phyloP scores from a whole-genome alignment of 495 filamentous ascomycete genomes.

The Penicillium fimorum region DNA sequence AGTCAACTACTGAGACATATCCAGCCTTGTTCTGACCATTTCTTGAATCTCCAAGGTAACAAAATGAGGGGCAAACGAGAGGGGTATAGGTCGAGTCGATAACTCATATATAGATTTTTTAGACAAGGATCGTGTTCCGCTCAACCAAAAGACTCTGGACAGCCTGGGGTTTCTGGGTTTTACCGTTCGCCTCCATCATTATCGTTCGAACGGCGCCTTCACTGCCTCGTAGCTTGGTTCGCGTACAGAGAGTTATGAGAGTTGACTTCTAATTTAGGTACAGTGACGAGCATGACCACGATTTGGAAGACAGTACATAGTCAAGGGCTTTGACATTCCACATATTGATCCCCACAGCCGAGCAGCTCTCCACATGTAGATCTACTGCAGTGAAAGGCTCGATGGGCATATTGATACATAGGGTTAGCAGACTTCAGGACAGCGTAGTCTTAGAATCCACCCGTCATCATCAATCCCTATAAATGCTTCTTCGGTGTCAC shows the following conservation, averaged over 20 bases:
- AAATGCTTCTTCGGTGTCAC: constrained; percentile 1
- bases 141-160: not conserved
- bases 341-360: not conserved
- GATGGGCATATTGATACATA: not conserved
- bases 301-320: not conserved
- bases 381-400: not conserved
- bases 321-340: not conserved
- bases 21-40: not conserved
- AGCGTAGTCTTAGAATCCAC: not conserved
- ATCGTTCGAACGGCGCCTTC: not conserved
- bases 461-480: not conserved
- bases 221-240: not conserved
- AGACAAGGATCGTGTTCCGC: constrained; percentile 1
- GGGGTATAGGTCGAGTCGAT: constrained; percentile 1
- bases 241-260: not conserved
- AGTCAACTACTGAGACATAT: not conserved
- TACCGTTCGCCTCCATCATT: not conserved
- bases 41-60: not conserved
- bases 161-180: not conserved
- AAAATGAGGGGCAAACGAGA: constrained; percentile 10
- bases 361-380: not conserved
- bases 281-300: not conserved
- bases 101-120: not conserved
- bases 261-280: not conserved
- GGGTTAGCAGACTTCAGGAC: not conserved